phyloP scores from a whole-genome alignment of 2,329 filamentous ascomycete genomes.

The Exophiala phaeomuriformis region DNA sequence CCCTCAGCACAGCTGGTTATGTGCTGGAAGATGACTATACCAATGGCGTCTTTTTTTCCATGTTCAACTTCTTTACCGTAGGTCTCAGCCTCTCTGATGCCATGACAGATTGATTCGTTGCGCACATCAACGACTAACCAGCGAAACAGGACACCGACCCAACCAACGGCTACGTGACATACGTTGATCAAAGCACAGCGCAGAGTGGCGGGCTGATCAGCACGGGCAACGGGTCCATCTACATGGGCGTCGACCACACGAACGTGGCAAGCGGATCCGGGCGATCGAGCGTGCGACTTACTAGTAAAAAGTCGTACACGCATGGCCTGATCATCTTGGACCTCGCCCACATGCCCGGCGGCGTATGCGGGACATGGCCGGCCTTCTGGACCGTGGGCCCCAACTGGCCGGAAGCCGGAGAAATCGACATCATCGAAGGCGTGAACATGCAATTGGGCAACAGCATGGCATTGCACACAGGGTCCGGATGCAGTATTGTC shows the following conservation, averaged over 20 bases:
- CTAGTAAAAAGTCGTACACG: slow-evolving; percentile 56
- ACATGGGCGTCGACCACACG: slow-evolving; percentile 61
- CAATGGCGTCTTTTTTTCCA: slow-evolving; percentile 43
- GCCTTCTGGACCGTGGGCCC: slow-evolving; percentile 58
- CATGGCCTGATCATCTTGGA: slow-evolving; percentile 65
- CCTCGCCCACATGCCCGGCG: slow-evolving; percentile 64
- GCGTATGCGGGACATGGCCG: slow-evolving; percentile 66
- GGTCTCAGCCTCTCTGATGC: slow-evolving; percentile 8
- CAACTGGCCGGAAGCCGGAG: slow-evolving; percentile 63
- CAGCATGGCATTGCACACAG: slow-evolving; percentile 62
- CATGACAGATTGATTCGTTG: no score
- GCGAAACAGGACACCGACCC: slow-evolving; percentile 50
- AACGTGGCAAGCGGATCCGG: slow-evolving; percentile 52
- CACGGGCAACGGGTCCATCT: slow-evolving; percentile 50
- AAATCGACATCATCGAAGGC: slow-evolving; percentile 76
- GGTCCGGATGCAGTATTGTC: slow-evolving; percentile 51
- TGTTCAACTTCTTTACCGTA: slow-evolving; percentile 48
- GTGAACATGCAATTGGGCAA: slow-evolving; percentile 57
- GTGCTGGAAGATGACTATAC: slow-evolving; percentile 45
- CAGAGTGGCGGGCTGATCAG: slow-evolving; percentile 52
- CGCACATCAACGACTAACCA: background rate
- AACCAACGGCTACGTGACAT: slow-evolving; percentile 67
- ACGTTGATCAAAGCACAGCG: slow-evolving; percentile 55
- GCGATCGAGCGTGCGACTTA: slow-evolving; percentile 63
- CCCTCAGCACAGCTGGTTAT: slow-evolving; percentile 34